Base-by-base conservation (phyloP, 2,329 filamentous ascomycete species). In the Exophiala viscosa region DNA sequence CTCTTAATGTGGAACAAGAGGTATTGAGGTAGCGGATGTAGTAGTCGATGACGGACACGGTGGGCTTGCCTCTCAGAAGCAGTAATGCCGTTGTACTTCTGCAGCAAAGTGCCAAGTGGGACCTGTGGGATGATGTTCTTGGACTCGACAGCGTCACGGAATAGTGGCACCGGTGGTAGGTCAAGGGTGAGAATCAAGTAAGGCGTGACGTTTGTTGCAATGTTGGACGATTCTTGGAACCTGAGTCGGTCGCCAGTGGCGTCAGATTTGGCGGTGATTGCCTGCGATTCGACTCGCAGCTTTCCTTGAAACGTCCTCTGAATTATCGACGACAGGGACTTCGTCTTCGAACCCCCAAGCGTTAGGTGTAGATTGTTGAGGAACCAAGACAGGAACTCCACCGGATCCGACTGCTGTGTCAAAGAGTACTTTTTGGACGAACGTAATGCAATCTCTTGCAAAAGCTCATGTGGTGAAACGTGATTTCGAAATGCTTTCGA, bases 301-400 rank as follows among this genome's bases (percentile, higher is more conserved):
- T 84, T 87, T 57, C 93, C 93, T 73, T 99, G 93, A 71, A 99
- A 97, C 48, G 93, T 87, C 60, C 86, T 86, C 67, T 99, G 93
- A 45, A 99, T 78, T 61, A 96, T 90, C 67, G 87, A 92, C 63
- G 84, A 87, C 20, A 86, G 84, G 1, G 91, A 87, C 64, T 90
- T 93, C 6, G 87, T 87, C 67, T 90, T 92, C 67, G 86, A 91
- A 58, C 93, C 93, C 48, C 93, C 93, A 1, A 99, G 81, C 15
- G 89, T 87, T 13, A 96, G 79, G 69, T 99, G 93, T 9, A 99
- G 80, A 69, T 95, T 89, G 75, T 99, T 97, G 50, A 99, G 80
- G 69, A 97, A 96, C 93, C 93, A 99, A 20, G 88, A 91, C 41
- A 99, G 77, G 65, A 99, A 97, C 42, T 99, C 93, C 55, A 96